phyloP scores from a whole-genome alignment of 345 rosid genomes.

The Bruguiera gymnorhiza region DNA sequence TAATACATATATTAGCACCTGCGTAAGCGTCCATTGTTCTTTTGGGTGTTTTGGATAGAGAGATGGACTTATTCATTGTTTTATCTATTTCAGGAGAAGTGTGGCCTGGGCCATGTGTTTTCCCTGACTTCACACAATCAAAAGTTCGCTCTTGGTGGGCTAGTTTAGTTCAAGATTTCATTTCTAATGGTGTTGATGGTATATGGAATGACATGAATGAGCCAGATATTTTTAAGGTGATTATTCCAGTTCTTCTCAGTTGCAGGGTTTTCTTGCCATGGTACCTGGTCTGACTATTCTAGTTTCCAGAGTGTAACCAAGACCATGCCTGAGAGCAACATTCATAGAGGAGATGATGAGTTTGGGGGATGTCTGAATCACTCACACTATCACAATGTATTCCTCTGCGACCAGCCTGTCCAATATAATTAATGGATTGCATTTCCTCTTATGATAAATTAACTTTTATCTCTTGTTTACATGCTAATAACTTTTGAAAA shows the following conservation, averaged over 20 bases:
- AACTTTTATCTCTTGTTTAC: no score
- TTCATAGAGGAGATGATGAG: conserved; percentile 72
- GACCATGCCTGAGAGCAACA: conserved; percentile 84
- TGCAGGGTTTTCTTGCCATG: background rate
- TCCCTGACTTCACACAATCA: conserved; percentile 79
- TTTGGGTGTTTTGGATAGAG: no score
- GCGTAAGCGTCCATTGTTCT: no score
- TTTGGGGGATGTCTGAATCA: conserved; percentile 81
- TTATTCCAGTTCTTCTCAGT: background rate
- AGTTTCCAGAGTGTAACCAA: conserved; percentile 64
- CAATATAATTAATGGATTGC: no score
- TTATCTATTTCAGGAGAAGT: conserved; percentile 64
- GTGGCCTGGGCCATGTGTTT: conserved; percentile 93
- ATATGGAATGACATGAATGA: conserved; percentile 99
- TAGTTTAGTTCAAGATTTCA: conserved; percentile 63
- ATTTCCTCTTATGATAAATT: no score
- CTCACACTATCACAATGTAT: conserved; percentile 86
- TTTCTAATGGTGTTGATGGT: conserved; percentile 85
- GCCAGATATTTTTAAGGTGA: conserved; percentile 84
- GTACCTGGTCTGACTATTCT: conserved; percentile 20
- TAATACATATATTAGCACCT: no score
- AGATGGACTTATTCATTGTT: conserved; percentile 5
- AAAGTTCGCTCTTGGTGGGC: conserved; percentile 90
- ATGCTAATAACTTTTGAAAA: background rate
- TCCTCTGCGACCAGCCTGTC: conserved; percentile 10